Conservation (phyloP, 1,284 basidiomycete species). For the Peniophora sp. region DNA sequence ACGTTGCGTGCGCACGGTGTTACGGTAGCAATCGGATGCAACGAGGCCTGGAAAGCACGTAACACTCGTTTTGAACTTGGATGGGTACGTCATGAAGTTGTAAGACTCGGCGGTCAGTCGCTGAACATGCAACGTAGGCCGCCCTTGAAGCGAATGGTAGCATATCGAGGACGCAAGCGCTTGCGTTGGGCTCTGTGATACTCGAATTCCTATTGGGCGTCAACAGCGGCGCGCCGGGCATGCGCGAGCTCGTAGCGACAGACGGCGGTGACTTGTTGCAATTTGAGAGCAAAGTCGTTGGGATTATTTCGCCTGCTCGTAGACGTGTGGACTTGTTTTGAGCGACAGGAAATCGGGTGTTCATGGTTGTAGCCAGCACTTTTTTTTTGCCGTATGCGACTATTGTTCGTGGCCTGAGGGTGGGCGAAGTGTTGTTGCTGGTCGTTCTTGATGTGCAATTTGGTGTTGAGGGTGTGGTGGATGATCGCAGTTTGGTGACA, state of each 20-base stretch:
- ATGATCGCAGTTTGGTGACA: too few species aligned
- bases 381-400: too few species aligned
- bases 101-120: background rate
- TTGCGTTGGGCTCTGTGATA: constrained; percentile 55
- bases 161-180: constrained; percentile 42
- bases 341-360: background rate
- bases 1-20: constrained; percentile 61
- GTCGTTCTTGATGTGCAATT: too few species aligned
- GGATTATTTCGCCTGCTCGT: constrained; percentile 29
- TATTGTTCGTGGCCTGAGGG: too few species aligned
- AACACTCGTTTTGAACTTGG: constrained; percentile 58
- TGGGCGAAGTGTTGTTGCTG: too few species aligned
- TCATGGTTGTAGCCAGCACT: too few species aligned
- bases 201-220: constrained; percentile 49
- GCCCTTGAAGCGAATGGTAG: constrained; percentile 25
- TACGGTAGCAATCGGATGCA: constrained; percentile 62
- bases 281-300: constrained; percentile 41
- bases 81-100: constrained; percentile 29
- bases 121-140: constrained; percentile 13
- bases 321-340: constrained; percentile 16
- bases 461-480: too few species aligned
- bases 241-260: constrained; percentile 38
- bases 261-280: constrained; percentile 20
- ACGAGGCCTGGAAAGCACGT: constrained; percentile 44
- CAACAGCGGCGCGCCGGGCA: constrained; percentile 12